Conservation (phyloP, 768 basidiomycete genomes). For the Boletellus ananas region DNA sequence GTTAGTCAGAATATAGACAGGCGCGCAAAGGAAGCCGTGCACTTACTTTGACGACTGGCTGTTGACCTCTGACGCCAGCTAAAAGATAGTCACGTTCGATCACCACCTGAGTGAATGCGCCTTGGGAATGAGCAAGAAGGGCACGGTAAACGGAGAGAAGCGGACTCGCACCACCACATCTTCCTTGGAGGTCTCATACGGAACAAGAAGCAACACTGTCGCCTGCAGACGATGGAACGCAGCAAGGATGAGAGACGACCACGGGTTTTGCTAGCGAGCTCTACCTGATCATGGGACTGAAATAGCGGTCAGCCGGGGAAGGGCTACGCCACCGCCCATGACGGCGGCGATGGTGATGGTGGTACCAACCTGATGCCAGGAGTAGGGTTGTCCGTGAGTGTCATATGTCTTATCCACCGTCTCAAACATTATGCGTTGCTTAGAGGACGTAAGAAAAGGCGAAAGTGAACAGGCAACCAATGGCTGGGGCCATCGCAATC, state of each 20-base stretch:
- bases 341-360: background rate
- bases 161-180: slow-evolving; percentile 58
- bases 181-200: slow-evolving; percentile 65
- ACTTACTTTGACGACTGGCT: slow-evolving; percentile 69
- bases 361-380: slow-evolving; percentile 78
- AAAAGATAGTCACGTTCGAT: slow-evolving; percentile 71
- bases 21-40: background rate
- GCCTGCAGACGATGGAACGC: slow-evolving; percentile 43
- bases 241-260: slow-evolving; percentile 16
- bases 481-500: slow-evolving; percentile 22
- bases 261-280: slow-evolving; percentile 13
- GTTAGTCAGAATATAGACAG: background rate
- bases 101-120: slow-evolving; percentile 46
- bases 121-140: background rate
- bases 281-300: slow-evolving; percentile 84
- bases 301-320: slow-evolving; percentile 13
- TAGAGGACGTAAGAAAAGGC: slow-evolving; percentile 9
- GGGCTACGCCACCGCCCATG: slow-evolving; percentile 14
- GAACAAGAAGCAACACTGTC: slow-evolving; percentile 71
- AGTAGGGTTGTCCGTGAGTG: slow-evolving; percentile 48
- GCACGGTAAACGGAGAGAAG: background rate
- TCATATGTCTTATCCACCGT: slow-evolving; percentile 27
- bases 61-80: slow-evolving; percentile 67
- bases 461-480: slow-evolving; percentile 7
- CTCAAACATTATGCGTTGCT: slow-evolving; percentile 10